Evolutionary conservation across 768 basidiomycete species (phyloP).

Genomic region (Russula sp.): DNA sequence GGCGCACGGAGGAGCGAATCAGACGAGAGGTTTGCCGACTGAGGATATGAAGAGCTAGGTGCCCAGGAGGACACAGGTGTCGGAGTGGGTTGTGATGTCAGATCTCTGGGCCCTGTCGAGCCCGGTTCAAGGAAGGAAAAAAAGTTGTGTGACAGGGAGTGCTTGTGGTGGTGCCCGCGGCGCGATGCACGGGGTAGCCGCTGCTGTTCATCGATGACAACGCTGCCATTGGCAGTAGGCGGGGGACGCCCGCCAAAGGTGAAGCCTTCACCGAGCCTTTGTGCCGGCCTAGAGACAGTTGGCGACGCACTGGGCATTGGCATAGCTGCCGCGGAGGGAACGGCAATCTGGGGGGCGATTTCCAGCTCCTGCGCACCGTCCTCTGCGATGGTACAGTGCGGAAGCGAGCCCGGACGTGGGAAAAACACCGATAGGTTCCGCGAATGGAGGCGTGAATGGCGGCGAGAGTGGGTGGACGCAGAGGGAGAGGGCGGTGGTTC

Average conservation of each 20-base stretch:
- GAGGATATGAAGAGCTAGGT: slow-evolving; percentile 41
- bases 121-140: slow-evolving; percentile 92
- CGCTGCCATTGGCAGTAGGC: slow-evolving; percentile 26
- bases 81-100: slow-evolving; percentile 53
- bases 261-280: slow-evolving; percentile 48
- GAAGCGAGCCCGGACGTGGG: slow-evolving; percentile 64
- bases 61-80: slow-evolving; percentile 62
- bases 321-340: not conserved
- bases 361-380: slow-evolving; percentile 52
- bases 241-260: slow-evolving; percentile 56
- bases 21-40: slow-evolving; percentile 7
- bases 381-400: slow-evolving; percentile 56
- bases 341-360: slow-evolving; percentile 28
- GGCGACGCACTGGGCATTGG: slow-evolving; percentile 39
- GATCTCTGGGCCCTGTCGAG: slow-evolving; percentile 27
- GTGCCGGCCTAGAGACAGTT: slow-evolving; percentile 28
- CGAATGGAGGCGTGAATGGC: slow-evolving; percentile 75
- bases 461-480: slow-evolving; percentile 28
- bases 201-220: slow-evolving; percentile 24
- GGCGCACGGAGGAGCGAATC: slow-evolving; percentile 1
- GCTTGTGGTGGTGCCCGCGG: slow-evolving; percentile 85
- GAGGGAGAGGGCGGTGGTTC: slow-evolving; percentile 23
- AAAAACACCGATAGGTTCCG: slow-evolving; percentile 91
- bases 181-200: slow-evolving; percentile 32
- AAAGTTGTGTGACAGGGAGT: slow-evolving; percentile 90